These are phyloP conservation scores for Chlamydomonas incerta DNA, from an alignment of 139 green algal species.

Conservation along the genomic window DNA sequence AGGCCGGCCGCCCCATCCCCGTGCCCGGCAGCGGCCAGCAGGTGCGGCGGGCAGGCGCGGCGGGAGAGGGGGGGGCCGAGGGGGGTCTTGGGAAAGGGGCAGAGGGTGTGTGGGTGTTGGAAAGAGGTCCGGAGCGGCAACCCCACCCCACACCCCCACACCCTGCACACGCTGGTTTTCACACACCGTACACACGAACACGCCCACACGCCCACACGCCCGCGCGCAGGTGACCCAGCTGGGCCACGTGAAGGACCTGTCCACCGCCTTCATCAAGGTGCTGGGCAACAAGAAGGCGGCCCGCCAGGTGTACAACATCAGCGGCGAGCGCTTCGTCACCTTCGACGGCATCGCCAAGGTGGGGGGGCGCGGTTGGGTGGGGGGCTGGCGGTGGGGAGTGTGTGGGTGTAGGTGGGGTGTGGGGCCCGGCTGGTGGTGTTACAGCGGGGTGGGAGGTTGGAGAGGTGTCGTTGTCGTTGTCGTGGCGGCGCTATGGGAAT, in stretches of 20 bases:
- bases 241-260: conserved; percentile 92
- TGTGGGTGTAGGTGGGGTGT: too few relatives aligned
- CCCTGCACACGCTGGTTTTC: too few relatives aligned
- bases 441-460: too few relatives aligned
- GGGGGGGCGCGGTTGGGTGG: too few relatives aligned
- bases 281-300: conserved; percentile 85
- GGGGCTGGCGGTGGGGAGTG: too few relatives aligned
- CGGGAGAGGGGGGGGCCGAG: background rate
- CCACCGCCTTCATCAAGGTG: conserved; percentile 84
- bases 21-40: conserved; percentile 91
- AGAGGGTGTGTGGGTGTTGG: background rate
- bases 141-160: too few relatives aligned
- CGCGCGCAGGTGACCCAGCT: conserved; percentile 64
- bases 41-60: conserved; percentile 71
- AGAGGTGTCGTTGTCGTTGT: too few relatives aligned
- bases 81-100: background rate
- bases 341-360: conserved; percentile 94
- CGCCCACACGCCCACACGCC: background rate
- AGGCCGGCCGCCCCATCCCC: conserved; percentile 88
- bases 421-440: too few relatives aligned
- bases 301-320: conserved; percentile 84
- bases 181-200: background rate
- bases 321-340: conserved; percentile 88
- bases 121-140: background rate
- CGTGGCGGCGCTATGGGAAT: too few relatives aligned